phyloP scores from a whole-genome alignment of 2,329 filamentous ascomycete species.

The Aspergillus sojae region DNA sequence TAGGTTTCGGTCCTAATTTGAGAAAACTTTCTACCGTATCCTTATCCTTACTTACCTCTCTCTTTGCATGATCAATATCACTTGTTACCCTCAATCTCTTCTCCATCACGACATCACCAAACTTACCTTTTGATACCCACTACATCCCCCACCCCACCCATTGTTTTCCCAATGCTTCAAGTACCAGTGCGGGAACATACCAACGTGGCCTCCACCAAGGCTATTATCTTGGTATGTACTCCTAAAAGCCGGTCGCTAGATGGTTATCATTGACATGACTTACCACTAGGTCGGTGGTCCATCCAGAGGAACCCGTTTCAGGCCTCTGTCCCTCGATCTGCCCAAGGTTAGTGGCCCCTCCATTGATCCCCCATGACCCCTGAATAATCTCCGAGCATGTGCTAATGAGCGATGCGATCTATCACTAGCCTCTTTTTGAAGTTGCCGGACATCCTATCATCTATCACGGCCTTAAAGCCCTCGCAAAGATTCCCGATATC shows the following conservation, averaged over 20 bases:
- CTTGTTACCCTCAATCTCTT: not conserved
- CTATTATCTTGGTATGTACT: conserved; percentile 79
- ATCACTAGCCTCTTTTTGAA: conserved; percentile 83
- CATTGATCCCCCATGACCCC: conserved; percentile 8
- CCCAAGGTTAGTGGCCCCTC: conserved; percentile 70
- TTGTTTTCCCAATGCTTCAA: conserved; percentile 44
- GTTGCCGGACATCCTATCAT: conserved; percentile 98
- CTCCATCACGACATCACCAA: not conserved
- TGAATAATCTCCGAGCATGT: conserved; percentile 5
- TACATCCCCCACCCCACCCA: conserved; percentile 9
- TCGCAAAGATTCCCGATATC: conserved; percentile 87
- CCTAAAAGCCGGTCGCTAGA: not conserved
- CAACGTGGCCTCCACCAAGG: conserved; percentile 73
- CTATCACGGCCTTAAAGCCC: conserved; percentile 92
- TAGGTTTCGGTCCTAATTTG: not conserved
- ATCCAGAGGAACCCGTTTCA: conserved; percentile 91
- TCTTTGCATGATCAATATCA: not conserved
- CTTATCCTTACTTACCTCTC: not conserved
- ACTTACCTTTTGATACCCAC: conserved; percentile 3
- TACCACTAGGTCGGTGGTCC: conserved; percentile 81
- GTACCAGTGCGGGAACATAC: conserved; percentile 47
- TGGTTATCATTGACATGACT: conserved; percentile 28
- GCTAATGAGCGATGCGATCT: conserved; percentile 3
- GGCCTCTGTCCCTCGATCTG: conserved; percentile 90
- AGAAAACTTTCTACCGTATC: not conserved